These are phyloP conservation scores for Verticillium isaacii DNA, from an alignment of 2,329 filamentous ascomycete genomes.

Conservation along the genomic window DNA sequence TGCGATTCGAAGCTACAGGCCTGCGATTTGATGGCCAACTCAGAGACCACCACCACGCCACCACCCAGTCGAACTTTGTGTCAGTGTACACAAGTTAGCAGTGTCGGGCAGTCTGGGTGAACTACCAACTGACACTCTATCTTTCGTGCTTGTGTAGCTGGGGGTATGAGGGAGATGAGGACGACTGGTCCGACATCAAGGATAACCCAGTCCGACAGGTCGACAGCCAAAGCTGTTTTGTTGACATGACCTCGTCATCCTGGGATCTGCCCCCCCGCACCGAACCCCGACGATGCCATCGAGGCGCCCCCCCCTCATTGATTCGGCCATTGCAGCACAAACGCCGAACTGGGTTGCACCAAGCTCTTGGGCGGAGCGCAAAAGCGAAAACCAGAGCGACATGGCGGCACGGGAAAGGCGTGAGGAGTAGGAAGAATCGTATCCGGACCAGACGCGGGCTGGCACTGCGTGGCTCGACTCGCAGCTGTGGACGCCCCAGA, in stretches of 20 bases:
- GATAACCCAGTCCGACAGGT: not conserved
- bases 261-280: not conserved
- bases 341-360: not conserved
- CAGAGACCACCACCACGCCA: slow-evolving; percentile 8
- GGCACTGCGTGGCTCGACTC: not conserved
- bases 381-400: not conserved
- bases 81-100: not conserved
- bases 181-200: not conserved
- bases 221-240: not conserved
- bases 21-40: slow-evolving; percentile 9
- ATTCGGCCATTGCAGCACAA: not conserved
- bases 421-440: not conserved
- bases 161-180: not conserved
- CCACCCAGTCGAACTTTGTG: not conserved
- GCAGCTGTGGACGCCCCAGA: slow-evolving; percentile 21
- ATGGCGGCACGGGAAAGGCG: not conserved
- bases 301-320: not conserved
- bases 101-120: not conserved
- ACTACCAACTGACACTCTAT: not conserved
- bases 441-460: not conserved
- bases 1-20: slow-evolving; percentile 13
- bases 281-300: not conserved
- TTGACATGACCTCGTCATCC: not conserved
- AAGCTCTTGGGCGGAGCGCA: not conserved
- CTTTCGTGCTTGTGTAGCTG: not conserved